Conservation (phyloP, 1,284 basidiomycete species). For the Cutaneotrichosporon spelunceum region DNA sequence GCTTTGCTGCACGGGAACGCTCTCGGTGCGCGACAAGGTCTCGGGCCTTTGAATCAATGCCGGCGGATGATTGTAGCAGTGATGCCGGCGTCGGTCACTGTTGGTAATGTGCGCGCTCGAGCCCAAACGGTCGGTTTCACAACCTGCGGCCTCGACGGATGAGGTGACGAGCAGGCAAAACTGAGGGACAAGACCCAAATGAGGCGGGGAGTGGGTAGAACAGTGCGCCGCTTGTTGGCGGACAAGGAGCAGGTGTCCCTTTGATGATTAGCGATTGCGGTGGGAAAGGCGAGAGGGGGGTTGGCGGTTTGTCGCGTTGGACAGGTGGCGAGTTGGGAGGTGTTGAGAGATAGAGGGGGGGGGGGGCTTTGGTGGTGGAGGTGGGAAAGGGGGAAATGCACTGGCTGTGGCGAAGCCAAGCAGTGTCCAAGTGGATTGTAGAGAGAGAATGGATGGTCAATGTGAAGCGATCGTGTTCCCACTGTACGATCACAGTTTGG, state of each 20-base stretch:
- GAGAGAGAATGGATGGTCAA: background rate
- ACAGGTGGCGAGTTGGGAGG: background rate
- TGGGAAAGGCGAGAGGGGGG: no score
- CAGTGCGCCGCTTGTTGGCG: background rate
- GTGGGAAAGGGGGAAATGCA: background rate
- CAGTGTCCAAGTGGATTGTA: background rate
- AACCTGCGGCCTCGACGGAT: background rate
- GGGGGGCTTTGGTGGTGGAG: background rate
- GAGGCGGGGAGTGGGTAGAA: background rate
- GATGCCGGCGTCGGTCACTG: background rate
- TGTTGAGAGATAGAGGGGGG: background rate
- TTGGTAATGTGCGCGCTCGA: background rate
- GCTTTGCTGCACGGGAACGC: background rate
- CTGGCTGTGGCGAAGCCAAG: background rate
- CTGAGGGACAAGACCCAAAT: background rate
- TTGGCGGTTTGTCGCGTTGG: background rate
- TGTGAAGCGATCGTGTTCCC: background rate
- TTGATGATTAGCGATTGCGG: background rate
- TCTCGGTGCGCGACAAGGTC: background rate
- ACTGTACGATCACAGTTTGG: slow-evolving; percentile 4
- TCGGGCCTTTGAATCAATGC: background rate
- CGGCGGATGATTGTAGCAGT: background rate
- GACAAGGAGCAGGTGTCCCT: background rate
- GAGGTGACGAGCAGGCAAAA: background rate
- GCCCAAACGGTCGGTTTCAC: background rate